phyloP scores from a whole-genome alignment of 2,329 filamentous ascomycete genomes.

The Pezicula rhizophila region DNA sequence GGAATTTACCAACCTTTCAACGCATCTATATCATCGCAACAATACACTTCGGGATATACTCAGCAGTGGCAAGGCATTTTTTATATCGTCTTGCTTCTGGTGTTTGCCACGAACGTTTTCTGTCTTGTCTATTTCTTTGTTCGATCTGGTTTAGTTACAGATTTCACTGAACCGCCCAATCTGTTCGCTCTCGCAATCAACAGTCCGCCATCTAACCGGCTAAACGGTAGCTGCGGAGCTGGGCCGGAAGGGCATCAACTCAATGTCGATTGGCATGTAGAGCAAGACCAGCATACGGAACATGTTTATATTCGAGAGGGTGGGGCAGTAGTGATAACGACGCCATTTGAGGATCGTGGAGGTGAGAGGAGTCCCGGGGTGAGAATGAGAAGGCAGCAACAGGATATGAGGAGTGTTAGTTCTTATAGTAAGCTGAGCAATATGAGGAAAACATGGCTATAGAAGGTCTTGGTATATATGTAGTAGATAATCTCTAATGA shows the following conservation, averaged over 20 bases:
- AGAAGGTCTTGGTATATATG: neutral
- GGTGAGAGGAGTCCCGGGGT: neutral
- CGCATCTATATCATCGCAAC: slow-evolving; percentile 55
- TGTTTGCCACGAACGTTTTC: slow-evolving; percentile 61
- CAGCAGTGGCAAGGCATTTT: slow-evolving; percentile 59
- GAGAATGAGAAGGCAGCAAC: neutral
- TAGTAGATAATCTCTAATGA: neutral
- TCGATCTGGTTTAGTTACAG: slow-evolving; percentile 58
- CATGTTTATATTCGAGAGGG: slow-evolving; percentile 48
- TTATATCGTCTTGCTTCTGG: slow-evolving; percentile 57
- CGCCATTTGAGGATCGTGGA: neutral
- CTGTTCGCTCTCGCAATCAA: slow-evolving; percentile 69
- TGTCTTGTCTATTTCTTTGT: slow-evolving; percentile 57
- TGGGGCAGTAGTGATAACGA: slow-evolving; percentile 4
- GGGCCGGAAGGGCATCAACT: slow-evolving; percentile 36
- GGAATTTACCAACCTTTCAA: slow-evolving; percentile 53
- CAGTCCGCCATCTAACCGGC: slow-evolving; percentile 42
- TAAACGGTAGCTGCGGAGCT: slow-evolving; percentile 51
- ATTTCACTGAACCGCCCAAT: slow-evolving; percentile 74
- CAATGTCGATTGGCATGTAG: slow-evolving; percentile 35
- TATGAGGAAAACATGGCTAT: slow-evolving; percentile 15
- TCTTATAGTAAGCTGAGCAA: slow-evolving; percentile 18
- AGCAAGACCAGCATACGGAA: slow-evolving; percentile 38
- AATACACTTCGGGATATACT: slow-evolving; percentile 64
- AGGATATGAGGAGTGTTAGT: slow-evolving; percentile 6